Evolutionary conservation across 106 monocot genomes (phyloP).

Genomic region (Amphibolis antarctica): DNA sequence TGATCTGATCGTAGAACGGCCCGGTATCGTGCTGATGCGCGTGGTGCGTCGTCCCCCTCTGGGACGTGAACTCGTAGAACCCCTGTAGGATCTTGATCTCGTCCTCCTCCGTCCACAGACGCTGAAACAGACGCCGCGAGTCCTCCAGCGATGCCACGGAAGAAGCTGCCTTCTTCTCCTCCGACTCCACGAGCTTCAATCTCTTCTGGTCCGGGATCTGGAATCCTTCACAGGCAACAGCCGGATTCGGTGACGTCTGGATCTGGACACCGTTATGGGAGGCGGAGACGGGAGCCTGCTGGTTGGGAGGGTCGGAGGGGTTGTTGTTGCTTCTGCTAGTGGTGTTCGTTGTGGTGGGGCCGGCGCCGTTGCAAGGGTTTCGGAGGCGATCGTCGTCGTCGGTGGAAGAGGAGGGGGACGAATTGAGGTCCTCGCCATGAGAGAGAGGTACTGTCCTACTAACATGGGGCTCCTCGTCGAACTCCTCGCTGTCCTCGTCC

Average conservation of each 20-base stretch:
- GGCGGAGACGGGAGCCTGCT: background rate
- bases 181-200: background rate
- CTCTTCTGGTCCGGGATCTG: constrained; percentile 10
- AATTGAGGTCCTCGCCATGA: background rate
- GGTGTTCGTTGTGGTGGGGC: background rate
- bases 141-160: constrained; percentile 17
- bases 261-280: constrained; percentile 1
- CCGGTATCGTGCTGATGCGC: constrained; percentile 95
- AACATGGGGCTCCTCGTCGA: constrained; percentile 3
- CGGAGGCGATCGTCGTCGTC: background rate
- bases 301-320: background rate
- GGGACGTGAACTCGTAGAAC: constrained; percentile 76
- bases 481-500: constrained; percentile 14
- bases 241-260: constrained; percentile 6
- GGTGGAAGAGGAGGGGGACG: constrained; percentile 5
- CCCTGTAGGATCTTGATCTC: constrained; percentile 74
- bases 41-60: constrained; percentile 52
- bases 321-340: no score
- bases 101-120: constrained; percentile 92
- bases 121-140: constrained; percentile 77
- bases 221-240: constrained; percentile 1
- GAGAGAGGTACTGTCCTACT: background rate
- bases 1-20: constrained; percentile 96
- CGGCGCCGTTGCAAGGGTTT: background rate
- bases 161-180: constrained; percentile 14